Percentiles rank a stretch among this genome's conserved stretches.
phyloP scores from a whole-genome alignment of 768 basidiomycete species.

The Auricularia auricula-judae region DNA sequence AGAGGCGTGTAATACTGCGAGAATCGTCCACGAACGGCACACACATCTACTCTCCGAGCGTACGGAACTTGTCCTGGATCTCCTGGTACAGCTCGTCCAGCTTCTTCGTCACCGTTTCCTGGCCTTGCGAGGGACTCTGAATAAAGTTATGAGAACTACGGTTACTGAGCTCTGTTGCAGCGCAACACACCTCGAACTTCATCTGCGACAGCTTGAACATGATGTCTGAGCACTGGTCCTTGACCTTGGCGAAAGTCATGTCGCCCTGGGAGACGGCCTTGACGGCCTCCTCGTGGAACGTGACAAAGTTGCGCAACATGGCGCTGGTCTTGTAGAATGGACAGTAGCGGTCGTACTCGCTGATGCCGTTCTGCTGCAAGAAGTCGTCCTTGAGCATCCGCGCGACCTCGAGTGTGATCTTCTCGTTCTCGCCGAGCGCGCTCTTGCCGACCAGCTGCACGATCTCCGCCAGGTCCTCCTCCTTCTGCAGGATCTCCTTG shows the following conservation, averaged over 20 bases:
- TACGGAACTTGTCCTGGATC: conserved; percentile 88
- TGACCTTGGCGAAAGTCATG: conserved; percentile 76
- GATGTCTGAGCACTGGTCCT: conserved; percentile 74
- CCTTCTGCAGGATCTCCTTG: conserved; percentile 97
- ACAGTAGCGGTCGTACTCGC: conserved; percentile 93
- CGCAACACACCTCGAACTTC: conserved; percentile 81
- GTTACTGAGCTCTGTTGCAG: too few species aligned
- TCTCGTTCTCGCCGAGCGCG: conserved; percentile 92
- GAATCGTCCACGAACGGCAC: background rate
- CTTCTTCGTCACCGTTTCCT: conserved; percentile 73
- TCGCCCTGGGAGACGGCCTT: conserved; percentile 77
- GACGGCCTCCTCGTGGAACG: conserved; percentile 85
- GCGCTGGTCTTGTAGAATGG: conserved; percentile 98
- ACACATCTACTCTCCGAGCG: conserved; percentile 51
- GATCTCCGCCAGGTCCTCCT: conserved; percentile 96
- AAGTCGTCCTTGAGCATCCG: conserved; percentile 97
- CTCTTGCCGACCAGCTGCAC: conserved; percentile 99
- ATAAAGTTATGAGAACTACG: background rate
- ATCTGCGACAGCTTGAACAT: conserved; percentile 98
- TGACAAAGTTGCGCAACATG: conserved; percentile 92
- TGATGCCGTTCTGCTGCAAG: conserved; percentile 97
- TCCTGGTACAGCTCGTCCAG: conserved; percentile 71
- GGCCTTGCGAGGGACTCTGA: conserved; percentile 84
- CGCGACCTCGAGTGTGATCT: conserved; percentile 96
- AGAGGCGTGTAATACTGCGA: background rate